Evolutionary conservation across 352 stramenopile genomes (phyloP).

Genomic region (Globisporangium paroecandrum): DNA sequence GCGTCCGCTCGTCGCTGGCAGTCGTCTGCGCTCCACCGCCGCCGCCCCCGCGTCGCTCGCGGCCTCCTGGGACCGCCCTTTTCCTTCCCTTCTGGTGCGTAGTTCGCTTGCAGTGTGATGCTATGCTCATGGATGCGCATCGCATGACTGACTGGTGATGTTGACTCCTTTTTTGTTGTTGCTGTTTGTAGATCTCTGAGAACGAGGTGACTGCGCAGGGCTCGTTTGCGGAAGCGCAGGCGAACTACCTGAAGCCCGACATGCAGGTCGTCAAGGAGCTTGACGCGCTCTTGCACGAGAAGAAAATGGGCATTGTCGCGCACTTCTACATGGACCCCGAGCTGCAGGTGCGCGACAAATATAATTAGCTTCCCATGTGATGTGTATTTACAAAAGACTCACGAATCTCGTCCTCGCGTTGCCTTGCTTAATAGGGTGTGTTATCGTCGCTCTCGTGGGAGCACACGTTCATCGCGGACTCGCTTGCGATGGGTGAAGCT

Average conservation of each 20-base stretch:
- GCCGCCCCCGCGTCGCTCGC: slow-evolving; percentile 54
- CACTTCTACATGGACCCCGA: slow-evolving; percentile 99
- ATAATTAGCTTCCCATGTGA: too few species aligned
- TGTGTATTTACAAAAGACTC: too few species aligned
- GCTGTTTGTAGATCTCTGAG: slow-evolving; percentile 53
- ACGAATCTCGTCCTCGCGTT: too few species aligned
- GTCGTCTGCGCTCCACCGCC: slow-evolving; percentile 30
- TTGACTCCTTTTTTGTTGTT: not conserved
- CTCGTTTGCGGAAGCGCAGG: slow-evolving; percentile 88
- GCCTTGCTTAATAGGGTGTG: slow-evolving; percentile 37
- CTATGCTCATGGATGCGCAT: not conserved
- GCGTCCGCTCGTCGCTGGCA: slow-evolving; percentile 5
- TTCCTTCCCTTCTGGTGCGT: slow-evolving; percentile 76
- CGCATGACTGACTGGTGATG: not conserved
- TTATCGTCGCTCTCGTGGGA: slow-evolving; percentile 82
- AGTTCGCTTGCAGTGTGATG: not conserved
- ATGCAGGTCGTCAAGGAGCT: slow-evolving; percentile 85
- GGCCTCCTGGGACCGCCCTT: slow-evolving; percentile 70
- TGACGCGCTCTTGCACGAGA: slow-evolving; percentile 79
- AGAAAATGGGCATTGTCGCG: slow-evolving; percentile 95
- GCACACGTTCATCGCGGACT: slow-evolving; percentile 95
- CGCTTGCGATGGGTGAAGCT: slow-evolving; percentile 96
- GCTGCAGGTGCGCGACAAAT: slow-evolving; percentile 77
- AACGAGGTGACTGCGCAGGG: slow-evolving; percentile 71
- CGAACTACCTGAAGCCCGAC: slow-evolving; percentile 84